Evolutionary conservation across 352 stramenopile genomes (phyloP).

Genomic region (Globisporangium rhizosaccharum): DNA sequence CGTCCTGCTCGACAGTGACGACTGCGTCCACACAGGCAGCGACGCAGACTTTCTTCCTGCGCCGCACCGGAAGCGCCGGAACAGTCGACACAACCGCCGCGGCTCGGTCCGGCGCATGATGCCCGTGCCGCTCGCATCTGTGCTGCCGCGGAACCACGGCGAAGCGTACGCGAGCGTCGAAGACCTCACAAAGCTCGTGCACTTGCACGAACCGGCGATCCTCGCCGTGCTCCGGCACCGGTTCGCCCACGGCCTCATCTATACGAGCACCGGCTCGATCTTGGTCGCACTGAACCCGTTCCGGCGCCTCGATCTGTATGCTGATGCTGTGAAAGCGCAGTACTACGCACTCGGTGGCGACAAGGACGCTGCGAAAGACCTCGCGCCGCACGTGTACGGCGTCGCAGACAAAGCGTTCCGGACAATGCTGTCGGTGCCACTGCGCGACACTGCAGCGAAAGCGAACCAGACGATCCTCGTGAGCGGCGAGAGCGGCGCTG

Average conservation of each 20-base stretch:
- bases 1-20: constrained; percentile 20
- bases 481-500: constrained; percentile 92
- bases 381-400: constrained; percentile 84
- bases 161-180: constrained; percentile 68
- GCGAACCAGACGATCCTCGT: constrained; percentile 94
- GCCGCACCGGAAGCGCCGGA: constrained; percentile 31
- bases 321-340: constrained; percentile 55
- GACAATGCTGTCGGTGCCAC: constrained; percentile 59
- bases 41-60: constrained; percentile 40
- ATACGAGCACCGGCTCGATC: constrained; percentile 86
- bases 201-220: constrained; percentile 89
- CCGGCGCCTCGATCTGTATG: constrained; percentile 63
- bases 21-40: constrained; percentile 17
- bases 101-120: constrained; percentile 33
- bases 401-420: constrained; percentile 82
- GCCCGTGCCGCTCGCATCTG: constrained; percentile 29
- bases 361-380: constrained; percentile 39
- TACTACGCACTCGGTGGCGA: constrained; percentile 62
- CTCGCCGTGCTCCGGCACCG: constrained; percentile 76
- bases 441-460: constrained; percentile 25
- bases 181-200: constrained; percentile 88
- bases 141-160: constrained; percentile 54
- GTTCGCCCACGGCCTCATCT: constrained; percentile 85
- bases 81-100: constrained; percentile 27
- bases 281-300: constrained; percentile 85